These are phyloP conservation scores for Penicillium salamii DNA, from an alignment of 495 filamentous ascomycete species.

Conservation along the genomic window DNA sequence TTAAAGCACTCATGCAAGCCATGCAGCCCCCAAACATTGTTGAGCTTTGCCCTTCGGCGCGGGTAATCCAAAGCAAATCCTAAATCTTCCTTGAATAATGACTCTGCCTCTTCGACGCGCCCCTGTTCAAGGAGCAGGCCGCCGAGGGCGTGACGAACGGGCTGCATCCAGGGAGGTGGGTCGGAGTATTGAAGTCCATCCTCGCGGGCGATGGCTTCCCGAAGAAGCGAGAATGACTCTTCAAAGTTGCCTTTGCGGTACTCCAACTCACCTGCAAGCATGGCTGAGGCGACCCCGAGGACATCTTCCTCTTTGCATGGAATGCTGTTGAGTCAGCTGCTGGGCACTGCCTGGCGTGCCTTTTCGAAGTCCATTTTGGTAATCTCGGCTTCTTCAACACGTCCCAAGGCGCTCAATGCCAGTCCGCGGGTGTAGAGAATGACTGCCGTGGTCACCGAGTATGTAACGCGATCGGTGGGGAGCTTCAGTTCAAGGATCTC, in stretches of 20 bases:
- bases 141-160: neutral
- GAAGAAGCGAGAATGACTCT: neutral
- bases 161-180: conserved; percentile 1
- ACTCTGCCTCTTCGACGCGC: neutral
- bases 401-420: neutral
- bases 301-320: conserved; percentile 1
- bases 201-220: neutral
- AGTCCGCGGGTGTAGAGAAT: neutral
- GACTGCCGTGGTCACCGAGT: neutral
- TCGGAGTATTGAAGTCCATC: neutral
- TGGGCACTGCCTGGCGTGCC: neutral
- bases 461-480: neutral
- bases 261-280: neutral
- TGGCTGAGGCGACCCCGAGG: neutral
- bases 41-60: conserved; percentile 1
- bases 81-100: neutral
- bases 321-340: neutral
- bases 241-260: conserved; percentile 1
- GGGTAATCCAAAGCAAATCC: neutral
- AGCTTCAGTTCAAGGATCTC: neutral
- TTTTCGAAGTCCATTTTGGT: neutral
- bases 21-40: conserved; percentile 1
- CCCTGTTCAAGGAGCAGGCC: neutral
- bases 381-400: neutral
- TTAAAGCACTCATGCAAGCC: neutral